Percentiles rank a stretch among this genome's conserved stretches.
Conservation (phyloP, 306 rosid species). For the Prunus persica region DNA sequence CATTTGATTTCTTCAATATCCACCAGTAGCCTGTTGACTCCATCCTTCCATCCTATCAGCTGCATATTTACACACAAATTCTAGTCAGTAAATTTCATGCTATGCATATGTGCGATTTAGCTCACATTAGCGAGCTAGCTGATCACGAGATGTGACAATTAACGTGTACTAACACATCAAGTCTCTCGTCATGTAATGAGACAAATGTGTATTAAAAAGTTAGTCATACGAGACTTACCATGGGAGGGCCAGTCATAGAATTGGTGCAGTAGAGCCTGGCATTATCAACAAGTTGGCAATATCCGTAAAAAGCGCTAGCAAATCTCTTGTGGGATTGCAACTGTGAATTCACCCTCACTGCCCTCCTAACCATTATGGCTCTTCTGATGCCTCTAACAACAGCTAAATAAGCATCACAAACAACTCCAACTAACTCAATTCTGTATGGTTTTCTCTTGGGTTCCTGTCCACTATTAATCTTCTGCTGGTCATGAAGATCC, state of each 20-base stretch:
- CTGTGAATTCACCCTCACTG: conserved; percentile 88
- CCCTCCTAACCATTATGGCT: conserved; percentile 73
- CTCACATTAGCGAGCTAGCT: no score
- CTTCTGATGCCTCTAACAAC: conserved; percentile 95
- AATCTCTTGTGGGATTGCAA: conserved; percentile 89
- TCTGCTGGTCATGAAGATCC: conserved; percentile 24
- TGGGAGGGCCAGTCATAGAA: conserved; percentile 49
- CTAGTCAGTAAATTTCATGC: neutral
- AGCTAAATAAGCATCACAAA: conserved; percentile 90
- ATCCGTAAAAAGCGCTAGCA: conserved; percentile 66
- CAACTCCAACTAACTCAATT: conserved; percentile 91
- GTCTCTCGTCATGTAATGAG: no score
- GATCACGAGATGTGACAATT: no score
- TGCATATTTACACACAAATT: conserved; percentile 21
- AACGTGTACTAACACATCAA: no score
- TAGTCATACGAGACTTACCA: conserved; percentile 37
- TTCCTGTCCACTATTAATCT: conserved; percentile 9
- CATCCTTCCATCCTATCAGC: conserved; percentile 76
- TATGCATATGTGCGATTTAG: no score
- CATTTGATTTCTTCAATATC: conserved; percentile 54
- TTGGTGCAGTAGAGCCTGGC: conserved; percentile 72
- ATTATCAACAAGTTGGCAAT: conserved; percentile 77
- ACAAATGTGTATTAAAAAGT: neutral
- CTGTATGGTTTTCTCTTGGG: conserved; percentile 56
- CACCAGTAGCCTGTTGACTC: conserved; percentile 46